phyloP scores from a whole-genome alignment of 768 basidiomycete species.

The Astraeus odoratus region DNA sequence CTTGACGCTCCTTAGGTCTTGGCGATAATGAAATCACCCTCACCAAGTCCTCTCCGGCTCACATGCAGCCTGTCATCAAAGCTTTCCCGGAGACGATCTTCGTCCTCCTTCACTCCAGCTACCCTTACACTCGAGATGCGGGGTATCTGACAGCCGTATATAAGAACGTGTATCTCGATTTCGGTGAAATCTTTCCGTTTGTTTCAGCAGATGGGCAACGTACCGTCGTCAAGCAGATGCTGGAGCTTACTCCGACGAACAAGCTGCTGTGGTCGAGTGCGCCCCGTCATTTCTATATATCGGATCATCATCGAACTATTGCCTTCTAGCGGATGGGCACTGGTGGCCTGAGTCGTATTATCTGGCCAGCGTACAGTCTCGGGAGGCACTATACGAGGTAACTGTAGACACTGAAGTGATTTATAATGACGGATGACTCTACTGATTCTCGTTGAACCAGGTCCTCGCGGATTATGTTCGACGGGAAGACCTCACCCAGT shows the following conservation, averaged over 20 bases:
- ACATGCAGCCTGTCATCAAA: constrained; percentile 62
- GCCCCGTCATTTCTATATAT: constrained; percentile 9
- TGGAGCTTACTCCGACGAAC: constrained; percentile 69
- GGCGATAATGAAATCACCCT: constrained; percentile 69
- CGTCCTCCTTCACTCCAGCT: constrained; percentile 69
- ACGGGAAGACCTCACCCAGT: constrained; percentile 44
- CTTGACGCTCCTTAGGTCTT: constrained; percentile 33
- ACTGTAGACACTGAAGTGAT: constrained; percentile 8
- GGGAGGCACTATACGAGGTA: constrained; percentile 55
- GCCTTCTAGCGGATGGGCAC: constrained; percentile 18
- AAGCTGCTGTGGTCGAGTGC: constrained; percentile 80
- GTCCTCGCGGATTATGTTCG: constrained; percentile 48
- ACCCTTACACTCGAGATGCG: constrained; percentile 73
- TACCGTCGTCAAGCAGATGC: constrained; percentile 48
- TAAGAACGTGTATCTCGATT: constrained; percentile 69
- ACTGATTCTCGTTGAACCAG: no score
- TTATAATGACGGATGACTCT: no score
- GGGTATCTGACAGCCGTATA: constrained; percentile 71
- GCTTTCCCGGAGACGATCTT: constrained; percentile 53
- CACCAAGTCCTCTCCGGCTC: constrained; percentile 51
- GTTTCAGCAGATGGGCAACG: constrained; percentile 60
- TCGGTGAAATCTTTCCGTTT: constrained; percentile 72
- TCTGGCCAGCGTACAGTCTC: constrained; percentile 57
- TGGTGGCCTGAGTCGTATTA: constrained; percentile 77
- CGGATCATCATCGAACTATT: not conserved